Evolutionary conservation across 2,329 filamentous ascomycete species (phyloP), one percentile per base, ranked within the genome.

Genomic region (Aspergillus pseudoglaucus): DNA sequence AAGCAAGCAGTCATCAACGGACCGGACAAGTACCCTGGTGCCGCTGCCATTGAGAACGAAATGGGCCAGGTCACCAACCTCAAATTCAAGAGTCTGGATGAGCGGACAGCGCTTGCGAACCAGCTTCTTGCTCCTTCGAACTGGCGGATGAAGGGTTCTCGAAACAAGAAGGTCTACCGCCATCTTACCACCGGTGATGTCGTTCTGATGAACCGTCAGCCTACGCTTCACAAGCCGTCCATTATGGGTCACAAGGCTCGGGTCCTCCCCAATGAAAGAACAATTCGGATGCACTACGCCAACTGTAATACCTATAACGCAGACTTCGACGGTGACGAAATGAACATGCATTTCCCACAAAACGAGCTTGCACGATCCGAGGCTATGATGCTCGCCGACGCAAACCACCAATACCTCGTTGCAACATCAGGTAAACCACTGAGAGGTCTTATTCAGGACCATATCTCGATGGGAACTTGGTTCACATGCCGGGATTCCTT

Each of bases 311-410:
- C 93, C 0, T 98, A 98, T 77, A 98, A 98, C 60, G 93, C 93
- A 27, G 93, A 98, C 77, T 98, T 98, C 64, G 94, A 98, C 63
- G 93, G 93, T 68, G 93, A 98, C 65, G 93, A 98, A 70, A 98
- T 98, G 93, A 98, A 98, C 68, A 94, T 98, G 90, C 93, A 98
- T 71, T 97, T 98, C 63, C 93, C 93, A 1, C 93, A 98, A 60
- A 97, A 95, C 58, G 94, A 97, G 65, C 78, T 97, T 55, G 93
- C 93, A 14, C 81, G 93, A 58, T 88, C 91, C 2, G 93, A 98
- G 72, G 93, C 93, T 2, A 79, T 95, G 57, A 88, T 90, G 57
- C 85, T 98, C 60, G 93, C 93, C 33, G 91, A 97, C 65, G 96
- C 93, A 2, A 91, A 98, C 65, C 90, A 96, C 63, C 93, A 98